Base-by-base conservation (phyloP, 192 early-diverging fungal genomes). In the Coemansia sp. region DNA sequence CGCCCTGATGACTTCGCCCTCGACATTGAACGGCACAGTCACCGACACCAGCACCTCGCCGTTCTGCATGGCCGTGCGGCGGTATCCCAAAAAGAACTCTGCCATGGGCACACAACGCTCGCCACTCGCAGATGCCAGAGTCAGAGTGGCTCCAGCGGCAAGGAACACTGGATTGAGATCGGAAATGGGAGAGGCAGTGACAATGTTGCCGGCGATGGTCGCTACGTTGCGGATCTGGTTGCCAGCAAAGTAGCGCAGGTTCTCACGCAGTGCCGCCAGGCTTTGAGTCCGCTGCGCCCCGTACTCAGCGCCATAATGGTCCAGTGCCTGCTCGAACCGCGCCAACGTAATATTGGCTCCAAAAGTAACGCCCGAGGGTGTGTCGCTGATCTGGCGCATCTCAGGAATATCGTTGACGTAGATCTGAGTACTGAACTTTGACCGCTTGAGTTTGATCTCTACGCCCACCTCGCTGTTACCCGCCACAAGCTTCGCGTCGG, bases 401-500 rank as follows among this genome's bases (percentile, higher is more conserved):
- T 94, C 93, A 1, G 68, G 50, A 10, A 95, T 78, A 66, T 94
- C 93, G 61, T 80, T 79, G 45, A 87, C 83, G 73, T 84, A 89
- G 12, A 93, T 86, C 59, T 85, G 84, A 10, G 86, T 78, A 0
- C 84, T 78, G 64, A 90, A 93, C 18, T 88, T 73, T 53, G 84
- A 35, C 61, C 85, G 84, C 80, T 94, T 93, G 73, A 95, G 88
- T 61, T 86, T 86, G 55, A 87, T 87, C 73, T 95, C 93, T 38
- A 95, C 89, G 53, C 92, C 93, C 7, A 93, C 82, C 69, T 93
- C 90, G 58, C 92, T 93, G 86, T 93, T 95, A 27, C 94, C 94
- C 39, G 88, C 86, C 22, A 94, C 80, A 43, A 95, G 78, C 78
- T 92, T 92, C n/a, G 90, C 87, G 37, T 76, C 70, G 0, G 94